phyloP scores from a whole-genome alignment of 228 moss, liverwort and hornwort genomes.

The Sphagnum magellanicum region DNA sequence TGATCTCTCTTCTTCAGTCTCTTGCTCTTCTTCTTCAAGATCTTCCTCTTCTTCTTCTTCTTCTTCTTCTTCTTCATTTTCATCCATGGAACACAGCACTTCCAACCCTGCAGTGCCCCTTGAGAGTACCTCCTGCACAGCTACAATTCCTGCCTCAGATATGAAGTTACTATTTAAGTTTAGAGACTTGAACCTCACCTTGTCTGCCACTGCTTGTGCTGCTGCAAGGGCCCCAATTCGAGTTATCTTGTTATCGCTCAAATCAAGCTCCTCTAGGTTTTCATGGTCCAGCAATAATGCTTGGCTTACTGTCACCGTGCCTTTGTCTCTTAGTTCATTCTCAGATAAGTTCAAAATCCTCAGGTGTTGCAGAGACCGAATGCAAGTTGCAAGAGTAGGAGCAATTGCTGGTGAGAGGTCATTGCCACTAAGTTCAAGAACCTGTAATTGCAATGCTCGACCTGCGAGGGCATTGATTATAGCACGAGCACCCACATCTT shows the following conservation, averaged over 20 bases:
- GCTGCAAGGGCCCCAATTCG: slow-evolving; percentile 70
- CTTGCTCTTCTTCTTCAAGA: slow-evolving; percentile 27
- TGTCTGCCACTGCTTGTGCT: slow-evolving; percentile 54
- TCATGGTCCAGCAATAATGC: slow-evolving; percentile 48
- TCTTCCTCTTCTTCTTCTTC: slow-evolving; percentile 66
- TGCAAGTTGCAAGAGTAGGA: slow-evolving; percentile 61
- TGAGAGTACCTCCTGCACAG: slow-evolving; percentile 44
- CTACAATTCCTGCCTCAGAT: slow-evolving; percentile 60
- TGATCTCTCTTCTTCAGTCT: slow-evolving; percentile 12
- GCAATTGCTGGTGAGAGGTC: slow-evolving; percentile 72
- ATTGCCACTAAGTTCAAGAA: slow-evolving; percentile 84
- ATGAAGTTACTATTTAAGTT: slow-evolving; percentile 79
- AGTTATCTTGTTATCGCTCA: slow-evolving; percentile 61
- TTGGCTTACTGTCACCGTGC: slow-evolving; percentile 55
- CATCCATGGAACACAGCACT: slow-evolving; percentile 67
- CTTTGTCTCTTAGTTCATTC: slow-evolving; percentile 85
- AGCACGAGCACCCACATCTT: slow-evolving; percentile 68
- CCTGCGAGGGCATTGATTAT: slow-evolving; percentile 56
- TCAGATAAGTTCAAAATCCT: slow-evolving; percentile 66
- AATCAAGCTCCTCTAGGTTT: slow-evolving; percentile 54
- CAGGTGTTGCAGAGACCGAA: slow-evolving; percentile 51
- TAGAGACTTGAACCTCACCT: slow-evolving; percentile 32
- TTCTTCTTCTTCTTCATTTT: slow-evolving; percentile 73
- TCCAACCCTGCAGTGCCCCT: slow-evolving; percentile 34
- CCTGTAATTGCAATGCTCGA: slow-evolving; percentile 41